Base-by-base conservation (phyloP, 306 rosid species). In the Acmispon strigosus region DNA sequence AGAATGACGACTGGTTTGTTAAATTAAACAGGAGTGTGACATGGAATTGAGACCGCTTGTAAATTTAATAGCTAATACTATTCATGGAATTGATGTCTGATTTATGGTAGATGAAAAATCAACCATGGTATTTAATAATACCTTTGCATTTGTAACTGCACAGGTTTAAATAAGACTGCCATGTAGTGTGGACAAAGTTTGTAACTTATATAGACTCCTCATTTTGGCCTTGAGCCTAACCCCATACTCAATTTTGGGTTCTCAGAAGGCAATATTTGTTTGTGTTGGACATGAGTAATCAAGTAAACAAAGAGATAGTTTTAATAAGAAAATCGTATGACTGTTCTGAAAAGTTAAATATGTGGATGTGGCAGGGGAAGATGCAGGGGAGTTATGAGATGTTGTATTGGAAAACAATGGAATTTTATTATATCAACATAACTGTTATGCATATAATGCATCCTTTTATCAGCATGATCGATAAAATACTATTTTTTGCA, bases 301-400 rank as follows among this genome's bases (percentile, higher is more conserved):
- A 44, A 39, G 10, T 29, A 54, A 39, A 10, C 12, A 12, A 15
- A 11, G 42, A 47, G 44, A 3, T 39, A 27, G 27, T 8, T 49
- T 44, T 8, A 11, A 20, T 6, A 49, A 37, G 4, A 27, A 27
- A 27, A 27, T 4, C 4, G 32, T 27, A 27, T 27, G 3, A 61
- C 41, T 69, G 55, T 74, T 69, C 47, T 43, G 56, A 41, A 51
- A 66, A 66, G 13, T 29, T 75, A 60, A 57, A 54, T 48, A 55
- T 15, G 10, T 48, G 76, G 55, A 50, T 56, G 49, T 48, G 11
- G 48, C n/a, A 14, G 32, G 32, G 32, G 32, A 27, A 27, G 32
- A 27, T 4, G 32, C 32, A 27, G 32, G 32, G 0, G 32, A 27
- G 32, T 27, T 27, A 27, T 27, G 32, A 27, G 24, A 22, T 1